Evolutionary conservation across 768 basidiomycete genomes (phyloP).

Genomic region (Pleurotus djamor): DNA sequence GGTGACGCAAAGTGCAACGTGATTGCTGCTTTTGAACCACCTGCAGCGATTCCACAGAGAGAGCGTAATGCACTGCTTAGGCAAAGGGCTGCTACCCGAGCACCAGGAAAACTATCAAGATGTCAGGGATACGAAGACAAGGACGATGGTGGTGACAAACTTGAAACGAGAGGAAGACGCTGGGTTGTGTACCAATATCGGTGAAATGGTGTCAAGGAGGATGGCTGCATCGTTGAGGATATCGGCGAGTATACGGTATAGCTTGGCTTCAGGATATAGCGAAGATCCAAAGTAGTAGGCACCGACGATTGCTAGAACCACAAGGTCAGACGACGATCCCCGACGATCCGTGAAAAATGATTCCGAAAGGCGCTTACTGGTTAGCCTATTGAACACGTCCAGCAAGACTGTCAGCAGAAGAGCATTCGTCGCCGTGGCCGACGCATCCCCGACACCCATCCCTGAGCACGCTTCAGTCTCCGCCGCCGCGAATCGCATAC

Average conservation of each 20-base stretch:
- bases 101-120: conserved; percentile 20
- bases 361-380: conserved; percentile 40
- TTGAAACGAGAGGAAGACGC: conserved; percentile 4
- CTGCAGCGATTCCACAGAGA: conserved; percentile 61
- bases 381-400: conserved; percentile 60
- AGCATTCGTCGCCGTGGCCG: conserved; percentile 64
- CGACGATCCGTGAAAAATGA: not conserved
- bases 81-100: conserved; percentile 51
- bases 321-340: not conserved
- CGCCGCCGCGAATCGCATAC: no score
- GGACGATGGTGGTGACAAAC: not conserved
- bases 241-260: conserved; percentile 65
- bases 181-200: conserved; percentile 41
- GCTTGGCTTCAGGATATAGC: conserved; percentile 69
- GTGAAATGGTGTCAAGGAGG: conserved; percentile 59
- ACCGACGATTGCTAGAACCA: conserved; percentile 50
- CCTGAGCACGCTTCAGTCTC: conserved; percentile 28
- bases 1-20: conserved; percentile 65
- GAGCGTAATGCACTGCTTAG: conserved; percentile 57
- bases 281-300: conserved; percentile 64
- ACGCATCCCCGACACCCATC: conserved; percentile 68
- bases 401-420: conserved; percentile 64
- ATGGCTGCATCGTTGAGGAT: conserved; percentile 62
- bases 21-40: conserved; percentile 69
- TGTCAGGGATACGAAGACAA: not conserved